Evolutionary conservation across 805 yeast species (phyloP).

Genomic region (Wickerhamiella hasegawae): DNA sequence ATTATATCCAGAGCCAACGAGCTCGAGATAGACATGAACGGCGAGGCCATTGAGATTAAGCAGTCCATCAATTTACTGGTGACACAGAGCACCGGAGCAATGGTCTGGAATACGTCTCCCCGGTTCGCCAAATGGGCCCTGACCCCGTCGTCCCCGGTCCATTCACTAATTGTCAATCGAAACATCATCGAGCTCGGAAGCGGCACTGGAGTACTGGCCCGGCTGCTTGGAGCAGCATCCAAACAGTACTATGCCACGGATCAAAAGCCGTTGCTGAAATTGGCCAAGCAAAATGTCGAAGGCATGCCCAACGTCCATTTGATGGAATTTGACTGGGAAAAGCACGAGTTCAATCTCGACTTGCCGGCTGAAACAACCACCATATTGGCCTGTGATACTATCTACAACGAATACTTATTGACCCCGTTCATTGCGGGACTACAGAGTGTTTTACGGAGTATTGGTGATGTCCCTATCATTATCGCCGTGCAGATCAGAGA

Average conservation of each 20-base stretch:
- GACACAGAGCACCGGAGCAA: slow-evolving; percentile 13
- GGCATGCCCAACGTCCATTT: slow-evolving; percentile 6
- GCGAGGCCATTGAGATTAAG: slow-evolving; percentile 5
- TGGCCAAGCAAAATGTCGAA: slow-evolving; percentile 6
- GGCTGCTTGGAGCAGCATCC: slow-evolving; percentile 4
- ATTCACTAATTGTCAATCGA: not conserved
- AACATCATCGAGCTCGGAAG: slow-evolving; percentile 14
- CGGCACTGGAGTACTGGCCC: slow-evolving; percentile 15
- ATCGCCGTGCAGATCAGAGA: not conserved
- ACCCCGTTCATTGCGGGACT: slow-evolving; percentile 9
- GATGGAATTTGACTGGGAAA: slow-evolving; percentile 14
- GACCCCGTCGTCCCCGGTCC: not conserved
- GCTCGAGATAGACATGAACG: slow-evolving; percentile 3
- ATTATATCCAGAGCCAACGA: slow-evolving; percentile 3
- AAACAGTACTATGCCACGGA: slow-evolving; percentile 11
- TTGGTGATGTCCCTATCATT: not conserved
- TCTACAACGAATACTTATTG: slow-evolving; percentile 13
- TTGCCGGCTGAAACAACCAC: slow-evolving; percentile 2
- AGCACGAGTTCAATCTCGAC: slow-evolving; percentile 6
- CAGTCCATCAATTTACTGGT: slow-evolving; percentile 10
- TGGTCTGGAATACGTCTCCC: slow-evolving; percentile 14
- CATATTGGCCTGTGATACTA: slow-evolving; percentile 14
- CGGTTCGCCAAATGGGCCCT: slow-evolving; percentile 7
- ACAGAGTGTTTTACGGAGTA: not conserved
- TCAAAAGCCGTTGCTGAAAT: slow-evolving; percentile 12